A percentile compares a stretch with the other conserved stretches of the same genome.
These are phyloP conservation scores for Ploettnerulaceae sp. DNA, from an alignment of 2,329 filamentous ascomycete species.

Conservation along the genomic window DNA sequence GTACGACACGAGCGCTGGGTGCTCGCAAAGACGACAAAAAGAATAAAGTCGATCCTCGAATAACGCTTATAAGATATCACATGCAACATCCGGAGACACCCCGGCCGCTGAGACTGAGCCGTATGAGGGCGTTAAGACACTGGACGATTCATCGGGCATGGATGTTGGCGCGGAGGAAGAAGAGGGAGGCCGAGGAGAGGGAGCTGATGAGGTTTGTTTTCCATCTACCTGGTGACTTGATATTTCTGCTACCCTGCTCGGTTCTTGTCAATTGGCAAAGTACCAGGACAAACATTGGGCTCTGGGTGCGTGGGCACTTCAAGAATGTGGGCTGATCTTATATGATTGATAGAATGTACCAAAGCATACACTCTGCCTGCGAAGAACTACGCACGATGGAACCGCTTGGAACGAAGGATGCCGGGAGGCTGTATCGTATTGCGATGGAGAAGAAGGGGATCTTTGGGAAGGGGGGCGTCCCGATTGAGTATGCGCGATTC, in stretches of 20 bases:
- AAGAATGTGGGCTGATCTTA: background rate
- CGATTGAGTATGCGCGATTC: slow-evolving; percentile 83
- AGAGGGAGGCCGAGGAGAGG: slow-evolving; percentile 56
- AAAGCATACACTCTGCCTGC: slow-evolving; percentile 77
- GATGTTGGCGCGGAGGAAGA: slow-evolving; percentile 71
- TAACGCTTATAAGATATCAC: slow-evolving; percentile 50
- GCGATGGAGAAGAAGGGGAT: slow-evolving; percentile 89
- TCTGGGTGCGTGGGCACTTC: background rate
- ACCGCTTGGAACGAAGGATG: slow-evolving; percentile 37
- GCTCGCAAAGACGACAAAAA: slow-evolving; percentile 13
- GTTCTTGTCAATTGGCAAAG: background rate
- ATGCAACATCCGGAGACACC: slow-evolving; percentile 64
- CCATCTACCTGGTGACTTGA: no score
- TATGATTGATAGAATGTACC: slow-evolving; percentile 50
- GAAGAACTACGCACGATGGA: slow-evolving; percentile 69
- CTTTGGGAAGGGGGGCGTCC: slow-evolving; percentile 66
- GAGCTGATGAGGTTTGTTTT: slow-evolving; percentile 63
- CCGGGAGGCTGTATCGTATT: slow-evolving; percentile 75
- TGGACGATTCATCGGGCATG: slow-evolving; percentile 99
- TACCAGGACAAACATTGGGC: background rate
- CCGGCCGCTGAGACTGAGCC: slow-evolving; percentile 80
- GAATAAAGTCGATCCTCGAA: slow-evolving; percentile 11
- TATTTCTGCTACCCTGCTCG: no score
- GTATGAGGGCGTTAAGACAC: slow-evolving; percentile 82
- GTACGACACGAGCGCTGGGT: slow-evolving; percentile 14